A percentile compares a stretch with the other conserved stretches of the same genome.
Evolutionary conservation across 179 eudicot genomes (phyloP).

Genomic region (Camellia oleifera): DNA sequence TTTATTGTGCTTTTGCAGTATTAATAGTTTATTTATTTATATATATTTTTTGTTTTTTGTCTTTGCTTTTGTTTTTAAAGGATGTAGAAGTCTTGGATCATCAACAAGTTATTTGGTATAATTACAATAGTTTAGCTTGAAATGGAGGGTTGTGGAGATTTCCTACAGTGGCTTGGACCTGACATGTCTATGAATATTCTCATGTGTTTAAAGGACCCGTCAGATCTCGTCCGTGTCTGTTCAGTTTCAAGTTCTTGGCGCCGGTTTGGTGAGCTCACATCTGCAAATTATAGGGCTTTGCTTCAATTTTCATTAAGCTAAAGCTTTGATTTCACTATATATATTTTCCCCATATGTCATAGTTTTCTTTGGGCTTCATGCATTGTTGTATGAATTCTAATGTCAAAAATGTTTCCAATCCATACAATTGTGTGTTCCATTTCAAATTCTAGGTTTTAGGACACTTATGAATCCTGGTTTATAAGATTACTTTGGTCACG

Average conservation of each 20-base stretch:
- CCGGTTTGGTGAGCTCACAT: constrained; percentile 39
- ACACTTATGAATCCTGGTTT: background rate
- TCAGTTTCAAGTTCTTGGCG: constrained; percentile 51
- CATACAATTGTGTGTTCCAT: background rate
- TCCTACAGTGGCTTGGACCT: constrained; percentile 38
- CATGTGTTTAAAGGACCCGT: constrained; percentile 36
- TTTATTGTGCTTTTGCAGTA: background rate
- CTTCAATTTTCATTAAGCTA: background rate
- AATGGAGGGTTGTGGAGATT: constrained; percentile 39
- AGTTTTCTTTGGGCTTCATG: background rate
- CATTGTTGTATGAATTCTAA: background rate
- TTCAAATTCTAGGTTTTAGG: background rate
- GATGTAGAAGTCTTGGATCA: background rate
- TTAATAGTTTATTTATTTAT: background rate
- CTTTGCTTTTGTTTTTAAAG: background rate
- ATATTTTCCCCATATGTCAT: background rate
- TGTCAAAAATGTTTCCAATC: background rate
- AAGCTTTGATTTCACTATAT: background rate
- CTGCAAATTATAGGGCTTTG: background rate
- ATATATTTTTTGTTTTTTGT: background rate
- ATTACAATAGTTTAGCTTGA: background rate
- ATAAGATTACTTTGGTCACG: background rate
- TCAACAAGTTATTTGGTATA: background rate
- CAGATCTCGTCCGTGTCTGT: constrained; percentile 32
- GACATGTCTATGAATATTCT: constrained; percentile 43